Percentiles rank a stretch among this genome's conserved stretches.
These are phyloP conservation scores for Ceratobasidium sp. DNA, from an alignment of 1,284 basidiomycete genomes.

Conservation along the genomic window DNA sequence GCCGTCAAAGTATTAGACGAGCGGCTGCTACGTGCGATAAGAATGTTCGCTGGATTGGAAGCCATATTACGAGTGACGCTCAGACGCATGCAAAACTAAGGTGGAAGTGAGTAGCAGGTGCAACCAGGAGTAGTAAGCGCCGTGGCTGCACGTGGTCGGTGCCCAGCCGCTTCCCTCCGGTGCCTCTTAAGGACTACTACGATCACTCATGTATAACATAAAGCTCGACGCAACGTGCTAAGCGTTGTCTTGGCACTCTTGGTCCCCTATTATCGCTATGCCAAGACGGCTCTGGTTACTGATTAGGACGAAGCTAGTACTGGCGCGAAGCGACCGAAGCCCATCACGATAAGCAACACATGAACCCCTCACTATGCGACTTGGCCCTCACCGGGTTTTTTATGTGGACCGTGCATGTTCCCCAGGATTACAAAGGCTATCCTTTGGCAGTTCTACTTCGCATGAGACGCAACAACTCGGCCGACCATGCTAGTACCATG, in stretches of 20 bases:
- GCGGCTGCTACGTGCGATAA: constrained; percentile 83
- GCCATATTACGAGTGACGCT: constrained; percentile 26
- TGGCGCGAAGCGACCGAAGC: constrained; percentile 8
- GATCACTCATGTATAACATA: background rate
- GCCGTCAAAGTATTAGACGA: constrained; percentile 76
- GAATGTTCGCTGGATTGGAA: constrained; percentile 72
- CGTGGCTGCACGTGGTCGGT: constrained; percentile 23
- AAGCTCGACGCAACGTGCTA: background rate
- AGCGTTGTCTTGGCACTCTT: constrained; percentile 13
- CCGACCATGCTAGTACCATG: constrained; percentile 1
- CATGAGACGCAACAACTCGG: background rate
- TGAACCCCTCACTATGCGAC: constrained; percentile 1
- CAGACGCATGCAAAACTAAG: constrained; percentile 3
- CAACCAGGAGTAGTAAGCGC: constrained; percentile 5
- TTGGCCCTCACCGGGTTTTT: background rate
- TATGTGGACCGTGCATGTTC: background rate
- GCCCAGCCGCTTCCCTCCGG: background rate
- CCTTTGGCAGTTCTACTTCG: background rate
- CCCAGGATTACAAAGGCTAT: background rate
- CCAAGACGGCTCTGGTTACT: background rate
- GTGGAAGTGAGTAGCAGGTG: constrained; percentile 9
- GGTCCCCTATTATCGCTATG: background rate
- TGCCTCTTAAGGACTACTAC: background rate
- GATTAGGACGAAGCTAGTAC: background rate
- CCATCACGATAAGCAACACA: constrained; percentile 25